phyloP scores from a whole-genome alignment of 148 eudicot genomes.

The Fagopyrum esculentum region DNA sequence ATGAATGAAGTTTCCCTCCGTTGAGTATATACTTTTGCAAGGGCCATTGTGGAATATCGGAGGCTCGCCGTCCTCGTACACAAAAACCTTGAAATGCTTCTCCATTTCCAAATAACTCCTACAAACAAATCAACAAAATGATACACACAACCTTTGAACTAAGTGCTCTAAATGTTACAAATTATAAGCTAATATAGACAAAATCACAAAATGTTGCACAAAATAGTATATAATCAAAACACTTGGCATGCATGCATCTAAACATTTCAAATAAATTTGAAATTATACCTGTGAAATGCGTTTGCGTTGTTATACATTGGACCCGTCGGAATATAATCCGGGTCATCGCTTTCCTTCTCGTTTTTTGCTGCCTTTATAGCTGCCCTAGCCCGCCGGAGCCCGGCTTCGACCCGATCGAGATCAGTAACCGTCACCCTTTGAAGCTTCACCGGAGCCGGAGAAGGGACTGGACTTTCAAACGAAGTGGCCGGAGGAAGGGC shows the following conservation, averaged over 20 bases:
- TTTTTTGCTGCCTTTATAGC: constrained; percentile 35
- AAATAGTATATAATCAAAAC: neutral
- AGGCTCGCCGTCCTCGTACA: constrained; percentile 67
- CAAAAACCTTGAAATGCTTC: constrained; percentile 49
- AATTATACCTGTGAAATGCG: constrained; percentile 50
- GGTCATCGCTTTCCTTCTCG: constrained; percentile 26
- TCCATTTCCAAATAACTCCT: constrained; percentile 92
- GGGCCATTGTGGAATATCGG: constrained; percentile 77
- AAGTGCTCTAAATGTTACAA: neutral
- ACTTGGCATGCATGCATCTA: neutral
- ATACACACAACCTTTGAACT: neutral
- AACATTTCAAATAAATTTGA: no score
- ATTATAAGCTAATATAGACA: neutral
- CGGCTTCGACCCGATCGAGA: constrained; percentile 43
- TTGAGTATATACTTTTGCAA: constrained; percentile 52
- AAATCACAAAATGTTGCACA: neutral
- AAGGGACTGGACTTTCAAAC: constrained; percentile 18
- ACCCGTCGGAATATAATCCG: constrained; percentile 34
- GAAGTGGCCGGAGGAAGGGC: constrained; percentile 14
- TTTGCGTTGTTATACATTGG: constrained; percentile 67
- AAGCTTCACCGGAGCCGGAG: constrained; percentile 2
- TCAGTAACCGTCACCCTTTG: constrained; percentile 24
- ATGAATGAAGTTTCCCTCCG: constrained; percentile 66
- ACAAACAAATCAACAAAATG: neutral
- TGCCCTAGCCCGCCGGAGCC: constrained; percentile 47